Evolutionary conservation across 1,139 yeast species (phyloP).

Genomic region (Suhomyces terraborum): DNA sequence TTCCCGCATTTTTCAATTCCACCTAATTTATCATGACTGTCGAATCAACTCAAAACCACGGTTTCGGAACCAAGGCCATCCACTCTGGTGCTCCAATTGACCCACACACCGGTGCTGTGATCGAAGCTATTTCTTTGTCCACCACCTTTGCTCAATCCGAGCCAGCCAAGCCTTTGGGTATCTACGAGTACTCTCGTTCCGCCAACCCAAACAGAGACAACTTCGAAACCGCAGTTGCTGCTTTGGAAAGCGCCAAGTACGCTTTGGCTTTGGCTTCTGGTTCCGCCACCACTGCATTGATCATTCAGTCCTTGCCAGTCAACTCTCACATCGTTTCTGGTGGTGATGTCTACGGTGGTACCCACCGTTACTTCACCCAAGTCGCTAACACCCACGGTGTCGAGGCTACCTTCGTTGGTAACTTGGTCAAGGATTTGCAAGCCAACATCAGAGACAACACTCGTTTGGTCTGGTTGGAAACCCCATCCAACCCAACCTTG

Average conservation of each 20-base stretch:
- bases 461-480: conserved; percentile 82
- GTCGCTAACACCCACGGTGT: conserved; percentile 84
- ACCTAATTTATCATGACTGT: conserved; percentile 12
- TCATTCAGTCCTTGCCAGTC: conserved; percentile 71
- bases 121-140: conserved; percentile 79
- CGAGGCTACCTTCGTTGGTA: conserved; percentile 65
- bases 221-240: conserved; percentile 79
- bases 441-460: conserved; percentile 61
- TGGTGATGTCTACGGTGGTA: conserved; percentile 92
- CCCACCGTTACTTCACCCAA: conserved; percentile 87
- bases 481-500: conserved; percentile 88
- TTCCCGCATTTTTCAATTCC: neutral
- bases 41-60: conserved; percentile 26
- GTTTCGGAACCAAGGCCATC: conserved; percentile 79
- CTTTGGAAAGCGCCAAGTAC: conserved; percentile 73
- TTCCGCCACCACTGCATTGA: conserved; percentile 80
- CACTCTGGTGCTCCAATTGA: conserved; percentile 83
- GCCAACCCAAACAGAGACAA: conserved; percentile 87
- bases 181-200: conserved; percentile 83
- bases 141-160: conserved; percentile 83
- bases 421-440: conserved; percentile 62
- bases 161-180: conserved; percentile 78
- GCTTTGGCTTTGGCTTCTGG: conserved; percentile 86
- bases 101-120: conserved; percentile 80
- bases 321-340: conserved; percentile 77